A percentile compares a stretch with the other conserved stretches of the same genome.
Conservation (phyloP, 2,329 filamentous ascomycete genomes). For the Paracorniculantispora psalliotae region DNA sequence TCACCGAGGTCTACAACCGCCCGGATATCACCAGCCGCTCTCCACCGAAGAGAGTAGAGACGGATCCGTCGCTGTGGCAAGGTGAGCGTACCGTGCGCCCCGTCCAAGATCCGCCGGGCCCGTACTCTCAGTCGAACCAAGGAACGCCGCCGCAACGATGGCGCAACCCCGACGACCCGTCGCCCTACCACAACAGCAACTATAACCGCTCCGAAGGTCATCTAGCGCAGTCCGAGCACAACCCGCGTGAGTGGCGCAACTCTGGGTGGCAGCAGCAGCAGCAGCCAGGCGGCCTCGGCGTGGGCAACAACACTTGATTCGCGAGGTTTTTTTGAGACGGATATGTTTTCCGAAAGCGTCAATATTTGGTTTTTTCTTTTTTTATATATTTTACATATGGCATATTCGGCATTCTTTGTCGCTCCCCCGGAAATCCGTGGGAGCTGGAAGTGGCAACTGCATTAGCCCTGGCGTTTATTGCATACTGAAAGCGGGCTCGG, state of each 20-base stretch:
- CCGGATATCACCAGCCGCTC: constrained; percentile 53
- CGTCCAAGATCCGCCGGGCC: constrained; percentile 48
- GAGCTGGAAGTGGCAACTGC: constrained; percentile 5
- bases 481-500: not conserved
- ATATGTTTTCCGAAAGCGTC: constrained; percentile 11
- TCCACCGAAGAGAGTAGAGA: constrained; percentile 65
- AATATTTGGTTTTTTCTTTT: constrained; percentile 16
- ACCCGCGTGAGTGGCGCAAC: constrained; percentile 52
- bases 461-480: constrained; percentile 11
- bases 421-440: not conserved
- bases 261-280: constrained; percentile 44
- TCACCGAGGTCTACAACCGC: constrained; percentile 52
- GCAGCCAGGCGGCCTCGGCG: constrained; percentile 45
- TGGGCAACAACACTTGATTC: constrained; percentile 39
- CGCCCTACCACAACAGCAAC: constrained; percentile 38
- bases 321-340: no score
- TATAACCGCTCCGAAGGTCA: constrained; percentile 41
- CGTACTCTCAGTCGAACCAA: constrained; percentile 25
- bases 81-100: constrained; percentile 81
- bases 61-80: constrained; percentile 79
- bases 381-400: constrained; percentile 7
- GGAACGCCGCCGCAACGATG: constrained; percentile 47
- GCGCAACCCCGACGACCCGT: constrained; percentile 43
- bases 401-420: not conserved
- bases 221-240: constrained; percentile 35